phyloP scores from a whole-genome alignment of 208 protist species.

The Acanthamoeba royreba region DNA sequence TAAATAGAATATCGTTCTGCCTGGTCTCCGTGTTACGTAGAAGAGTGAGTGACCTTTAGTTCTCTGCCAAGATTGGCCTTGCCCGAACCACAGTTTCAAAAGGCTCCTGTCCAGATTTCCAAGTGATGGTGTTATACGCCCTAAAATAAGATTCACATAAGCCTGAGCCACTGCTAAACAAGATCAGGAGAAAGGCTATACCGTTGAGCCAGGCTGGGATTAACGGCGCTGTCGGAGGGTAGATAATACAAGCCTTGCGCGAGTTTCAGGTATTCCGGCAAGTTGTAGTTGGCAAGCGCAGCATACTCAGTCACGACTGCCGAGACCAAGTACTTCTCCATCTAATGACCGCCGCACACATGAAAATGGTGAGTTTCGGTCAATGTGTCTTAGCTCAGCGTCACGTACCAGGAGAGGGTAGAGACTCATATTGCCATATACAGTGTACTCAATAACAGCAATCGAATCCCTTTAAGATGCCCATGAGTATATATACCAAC shows the following conservation, averaged over 20 bases:
- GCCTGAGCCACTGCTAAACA: not conserved
- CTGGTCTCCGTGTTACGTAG: too few relatives aligned
- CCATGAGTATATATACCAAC: too few relatives aligned
- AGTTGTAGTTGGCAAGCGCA: not conserved
- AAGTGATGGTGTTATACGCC: slow-evolving; percentile 34
- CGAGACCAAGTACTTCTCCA: slow-evolving; percentile 25
- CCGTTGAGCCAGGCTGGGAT: not conserved
- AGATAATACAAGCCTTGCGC: not conserved
- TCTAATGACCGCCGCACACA: not conserved
- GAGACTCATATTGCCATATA: slow-evolving; percentile 41
- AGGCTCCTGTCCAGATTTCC: slow-evolving; percentile 5
- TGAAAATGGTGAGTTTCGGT: not conserved
- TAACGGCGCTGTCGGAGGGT: not conserved
- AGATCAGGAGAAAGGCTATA: not conserved
- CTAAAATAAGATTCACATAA: not conserved
- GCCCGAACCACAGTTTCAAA: slow-evolving; percentile 15
- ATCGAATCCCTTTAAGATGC: slow-evolving; percentile 44
- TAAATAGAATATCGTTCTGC: not conserved
- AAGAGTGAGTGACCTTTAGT: too few relatives aligned
- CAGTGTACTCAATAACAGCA: slow-evolving; percentile 32
- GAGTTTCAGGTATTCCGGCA: not conserved
- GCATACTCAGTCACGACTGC: not conserved
- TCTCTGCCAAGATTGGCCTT: not conserved
- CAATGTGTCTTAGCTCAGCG: not conserved
- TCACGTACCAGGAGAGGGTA: slow-evolving; percentile 35